phyloP scores from a whole-genome alignment of 495 filamentous ascomycete genomes.

The Penicillium goetzii region DNA sequence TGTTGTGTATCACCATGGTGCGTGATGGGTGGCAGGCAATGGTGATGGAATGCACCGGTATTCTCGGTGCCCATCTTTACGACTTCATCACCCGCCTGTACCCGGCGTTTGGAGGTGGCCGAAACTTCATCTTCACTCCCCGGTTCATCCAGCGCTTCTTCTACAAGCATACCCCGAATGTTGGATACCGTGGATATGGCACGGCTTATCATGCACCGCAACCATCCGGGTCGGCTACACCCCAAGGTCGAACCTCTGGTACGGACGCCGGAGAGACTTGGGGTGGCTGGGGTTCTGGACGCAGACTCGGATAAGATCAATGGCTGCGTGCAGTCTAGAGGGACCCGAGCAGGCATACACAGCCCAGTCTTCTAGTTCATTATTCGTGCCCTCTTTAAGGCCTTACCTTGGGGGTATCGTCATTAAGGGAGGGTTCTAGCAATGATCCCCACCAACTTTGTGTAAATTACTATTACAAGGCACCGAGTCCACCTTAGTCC shows the following conservation, averaged over 20 bases:
- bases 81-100: conserved; percentile 84
- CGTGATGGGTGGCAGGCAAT: conserved; percentile 50
- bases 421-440: background rate
- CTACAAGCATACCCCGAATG: conserved; percentile 39
- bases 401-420: background rate
- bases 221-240: conserved; percentile 33
- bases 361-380: background rate
- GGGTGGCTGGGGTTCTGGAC: conserved; percentile 67
- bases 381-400: background rate
- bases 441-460: background rate
- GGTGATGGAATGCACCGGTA: conserved; percentile 63
- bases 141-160: conserved; percentile 65
- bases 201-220: conserved; percentile 49
- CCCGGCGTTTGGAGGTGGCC: conserved; percentile 79
- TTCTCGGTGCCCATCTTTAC: conserved; percentile 81
- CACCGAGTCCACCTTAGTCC: background rate
- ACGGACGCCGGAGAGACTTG: conserved; percentile 52
- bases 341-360: background rate
- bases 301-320: conserved; percentile 59
- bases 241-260: conserved; percentile 38
- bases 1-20: conserved; percentile 71
- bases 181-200: conserved; percentile 58
- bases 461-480: background rate
- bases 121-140: conserved; percentile 72
- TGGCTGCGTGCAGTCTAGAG: background rate